Conservation (phyloP, 164 flowering plant genomes). For the Tinospora cordifolia region DNA sequence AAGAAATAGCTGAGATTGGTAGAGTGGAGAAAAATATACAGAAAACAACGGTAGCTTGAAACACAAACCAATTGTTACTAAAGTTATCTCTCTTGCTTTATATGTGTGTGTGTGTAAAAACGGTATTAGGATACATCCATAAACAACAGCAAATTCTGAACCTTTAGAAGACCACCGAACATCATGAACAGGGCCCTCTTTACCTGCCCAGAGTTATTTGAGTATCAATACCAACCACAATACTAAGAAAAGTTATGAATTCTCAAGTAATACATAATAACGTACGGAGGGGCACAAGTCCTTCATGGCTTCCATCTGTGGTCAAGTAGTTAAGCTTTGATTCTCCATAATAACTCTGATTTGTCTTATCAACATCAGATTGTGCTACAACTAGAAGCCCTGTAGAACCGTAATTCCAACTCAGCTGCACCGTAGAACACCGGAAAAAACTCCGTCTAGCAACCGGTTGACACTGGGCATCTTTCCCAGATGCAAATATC, state of each 20-base stretch:
- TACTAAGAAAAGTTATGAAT: background rate
- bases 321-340: constrained; percentile 89
- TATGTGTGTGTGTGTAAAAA: too few species aligned
- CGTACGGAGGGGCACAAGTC: constrained; percentile 89
- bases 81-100: background rate
- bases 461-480: constrained; percentile 59
- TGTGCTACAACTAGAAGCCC: constrained; percentile 83
- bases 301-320: constrained; percentile 80
- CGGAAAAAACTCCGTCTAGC: constrained; percentile 92
- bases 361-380: constrained; percentile 95
- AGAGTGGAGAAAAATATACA: background rate
- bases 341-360: constrained; percentile 99
- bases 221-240: constrained; percentile 18
- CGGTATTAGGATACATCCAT: constrained; percentile 86
- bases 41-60: background rate
- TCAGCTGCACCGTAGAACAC: constrained; percentile 75
- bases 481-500: constrained; percentile 63
- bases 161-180: constrained; percentile 91
- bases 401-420: constrained; percentile 82
- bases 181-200: constrained; percentile 97
- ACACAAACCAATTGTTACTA: background rate
- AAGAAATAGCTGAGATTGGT: constrained; percentile 31
- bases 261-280: constrained; percentile 11
- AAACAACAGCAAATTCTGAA: constrained; percentile 87
- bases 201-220: constrained; percentile 50